Conservation (phyloP, 2,329 filamentous ascomycete species). For the Chrysoporthe cubensis region DNA sequence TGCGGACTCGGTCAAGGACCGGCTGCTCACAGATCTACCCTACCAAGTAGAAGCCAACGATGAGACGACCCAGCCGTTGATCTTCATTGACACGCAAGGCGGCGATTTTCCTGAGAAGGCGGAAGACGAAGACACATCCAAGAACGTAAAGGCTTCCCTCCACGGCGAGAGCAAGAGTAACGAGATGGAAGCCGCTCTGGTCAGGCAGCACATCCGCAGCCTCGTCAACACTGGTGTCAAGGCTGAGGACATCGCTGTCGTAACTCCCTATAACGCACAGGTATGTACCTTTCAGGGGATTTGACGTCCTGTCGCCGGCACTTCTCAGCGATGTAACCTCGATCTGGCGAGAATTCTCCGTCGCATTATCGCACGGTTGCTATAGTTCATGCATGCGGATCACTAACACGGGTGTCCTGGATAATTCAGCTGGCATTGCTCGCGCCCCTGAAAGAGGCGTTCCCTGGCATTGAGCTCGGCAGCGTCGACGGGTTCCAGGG, state of each 20-base stretch:
- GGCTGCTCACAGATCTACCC: conserved; percentile 76
- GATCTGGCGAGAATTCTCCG: conserved; percentile 14
- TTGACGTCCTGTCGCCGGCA: not conserved
- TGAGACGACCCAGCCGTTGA: conserved; percentile 82
- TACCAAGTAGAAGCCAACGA: conserved; percentile 81
- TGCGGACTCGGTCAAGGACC: conserved; percentile 74
- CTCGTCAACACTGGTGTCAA: conserved; percentile 80
- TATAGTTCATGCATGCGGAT: conserved; percentile 26
- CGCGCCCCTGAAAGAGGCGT: conserved; percentile 78
- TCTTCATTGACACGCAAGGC: conserved; percentile 97
- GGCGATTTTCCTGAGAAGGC: conserved; percentile 86
- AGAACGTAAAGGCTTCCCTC: conserved; percentile 50
- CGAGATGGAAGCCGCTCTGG: conserved; percentile 83
- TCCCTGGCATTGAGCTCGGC: conserved; percentile 87
- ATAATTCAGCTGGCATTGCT: conserved; percentile 70
- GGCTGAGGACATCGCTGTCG: conserved; percentile 84
- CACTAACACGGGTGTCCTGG: conserved; percentile 28
- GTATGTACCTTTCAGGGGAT: conserved; percentile 45
- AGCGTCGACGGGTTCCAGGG: conserved; percentile 96
- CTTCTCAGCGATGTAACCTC: not conserved
- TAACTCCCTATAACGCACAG: conserved; percentile 97
- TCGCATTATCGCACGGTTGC: conserved; percentile 13
- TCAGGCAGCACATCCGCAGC: conserved; percentile 74
- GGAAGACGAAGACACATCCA: conserved; percentile 68
- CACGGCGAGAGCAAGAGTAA: conserved; percentile 80